Percentiles rank a stretch among this genome's conserved stretches.
phyloP scores from a whole-genome alignment of 2,329 filamentous ascomycete genomes.

The Xylaria multiplex region DNA sequence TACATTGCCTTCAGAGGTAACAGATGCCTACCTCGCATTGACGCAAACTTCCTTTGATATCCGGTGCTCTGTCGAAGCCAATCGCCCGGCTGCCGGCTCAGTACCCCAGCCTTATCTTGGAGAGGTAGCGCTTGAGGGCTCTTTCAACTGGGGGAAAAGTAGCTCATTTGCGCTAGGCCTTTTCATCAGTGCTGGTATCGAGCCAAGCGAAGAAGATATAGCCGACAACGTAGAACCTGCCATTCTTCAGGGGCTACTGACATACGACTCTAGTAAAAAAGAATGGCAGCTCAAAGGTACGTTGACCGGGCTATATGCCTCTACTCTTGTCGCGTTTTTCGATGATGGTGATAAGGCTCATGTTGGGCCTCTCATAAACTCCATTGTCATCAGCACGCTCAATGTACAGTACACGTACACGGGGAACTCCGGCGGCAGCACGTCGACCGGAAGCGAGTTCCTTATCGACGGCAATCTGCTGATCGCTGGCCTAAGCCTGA shows the following conservation, averaged over 20 bases:
- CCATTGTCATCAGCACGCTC: neutral
- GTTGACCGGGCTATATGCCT: conserved; percentile 4
- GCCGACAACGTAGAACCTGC: neutral
- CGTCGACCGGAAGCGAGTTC: neutral
- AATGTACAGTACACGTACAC: conserved; percentile 17
- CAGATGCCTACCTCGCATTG: neutral
- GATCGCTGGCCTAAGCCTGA: neutral
- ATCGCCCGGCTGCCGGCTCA: neutral
- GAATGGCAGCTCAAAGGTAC: neutral
- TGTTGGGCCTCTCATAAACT: conserved; percentile 4
- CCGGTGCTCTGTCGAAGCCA: neutral
- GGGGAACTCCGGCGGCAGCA: neutral
- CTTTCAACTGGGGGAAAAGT: conserved; percentile 23
- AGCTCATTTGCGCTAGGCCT: conserved; percentile 10
- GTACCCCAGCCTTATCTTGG: conserved; percentile 23
- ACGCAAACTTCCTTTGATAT: conserved; percentile 2
- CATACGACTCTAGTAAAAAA: neutral
- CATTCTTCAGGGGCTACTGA: neutral
- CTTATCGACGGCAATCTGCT: neutral
- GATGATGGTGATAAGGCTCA: neutral
- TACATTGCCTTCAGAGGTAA: neutral
- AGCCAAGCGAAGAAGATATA: conserved; percentile 9
- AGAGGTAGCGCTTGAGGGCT: conserved; percentile 15
- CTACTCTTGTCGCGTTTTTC: conserved; percentile 18
- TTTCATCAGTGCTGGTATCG: conserved; percentile 15